Percentiles rank a stretch among this genome's conserved stretches.
phyloP scores from a whole-genome alignment of 345 rosid species.

The Hibiscus syriacus region DNA sequence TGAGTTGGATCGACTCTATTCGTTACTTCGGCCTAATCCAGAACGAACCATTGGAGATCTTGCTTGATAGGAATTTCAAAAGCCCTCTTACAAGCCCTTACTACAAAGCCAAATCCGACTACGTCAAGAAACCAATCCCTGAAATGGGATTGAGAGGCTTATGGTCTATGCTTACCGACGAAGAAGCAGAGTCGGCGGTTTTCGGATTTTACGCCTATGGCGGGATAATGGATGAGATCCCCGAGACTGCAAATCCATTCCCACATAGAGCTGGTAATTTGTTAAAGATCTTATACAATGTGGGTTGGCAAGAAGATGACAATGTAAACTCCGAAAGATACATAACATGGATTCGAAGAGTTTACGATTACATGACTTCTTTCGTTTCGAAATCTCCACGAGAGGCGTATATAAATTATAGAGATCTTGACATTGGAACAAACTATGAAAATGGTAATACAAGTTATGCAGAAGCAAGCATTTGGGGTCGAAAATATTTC shows the following conservation, averaged over 20 bases:
- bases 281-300: conserved; percentile 40
- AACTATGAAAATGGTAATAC: conserved; percentile 16
- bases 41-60: background rate
- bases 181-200: conserved; percentile 25
- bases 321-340: conserved; percentile 8
- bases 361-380: conserved; percentile 40
- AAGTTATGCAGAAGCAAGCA: conserved; percentile 26
- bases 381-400: conserved; percentile 47
- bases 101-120: conserved; percentile 60
- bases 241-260: conserved; percentile 38
- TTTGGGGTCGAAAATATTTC: conserved; percentile 48
- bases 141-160: conserved; percentile 36
- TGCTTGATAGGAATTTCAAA: background rate
- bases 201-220: conserved; percentile 66
- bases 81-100: background rate
- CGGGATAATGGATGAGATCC: conserved; percentile 51
- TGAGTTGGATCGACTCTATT: conserved; percentile 6
- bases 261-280: conserved; percentile 54
- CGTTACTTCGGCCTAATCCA: background rate
- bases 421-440: conserved; percentile 57
- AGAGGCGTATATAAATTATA: conserved; percentile 48
- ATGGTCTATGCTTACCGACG: conserved; percentile 31
- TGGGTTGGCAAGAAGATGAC: conserved; percentile 29
- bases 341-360: conserved; percentile 30
- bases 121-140: conserved; percentile 31